A percentile compares a stretch with the other conserved stretches of the same genome.
Evolutionary conservation across 495 filamentous ascomycete genomes (phyloP).

Genomic region (Neurospora sp.): DNA sequence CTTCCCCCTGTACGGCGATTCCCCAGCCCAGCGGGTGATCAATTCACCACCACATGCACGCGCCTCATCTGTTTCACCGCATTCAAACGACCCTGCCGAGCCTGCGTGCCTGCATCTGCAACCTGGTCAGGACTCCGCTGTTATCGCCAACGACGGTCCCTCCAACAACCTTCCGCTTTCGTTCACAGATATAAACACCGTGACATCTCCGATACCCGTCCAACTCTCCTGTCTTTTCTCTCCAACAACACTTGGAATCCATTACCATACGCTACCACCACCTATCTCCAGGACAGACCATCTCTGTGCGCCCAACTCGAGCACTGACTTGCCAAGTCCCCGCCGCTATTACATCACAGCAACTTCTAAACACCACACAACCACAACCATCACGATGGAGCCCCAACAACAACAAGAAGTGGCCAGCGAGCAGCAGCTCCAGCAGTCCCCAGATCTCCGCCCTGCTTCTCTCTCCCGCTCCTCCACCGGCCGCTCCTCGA

Average conservation of each 20-base stretch:
- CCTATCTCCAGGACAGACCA: not conserved
- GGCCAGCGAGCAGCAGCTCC: not conserved
- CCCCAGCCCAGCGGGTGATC: not conserved
- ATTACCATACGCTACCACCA: not conserved
- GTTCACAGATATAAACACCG: not conserved
- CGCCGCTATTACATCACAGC: not conserved
- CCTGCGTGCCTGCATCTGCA: not conserved
- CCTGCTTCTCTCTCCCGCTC: slow-evolving; percentile 25
- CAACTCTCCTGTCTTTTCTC: not conserved
- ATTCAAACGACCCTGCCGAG: not conserved
- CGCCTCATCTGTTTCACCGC: not conserved
- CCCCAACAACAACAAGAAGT: not conserved
- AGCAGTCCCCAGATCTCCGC: slow-evolving; percentile 5
- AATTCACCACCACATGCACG: not conserved
- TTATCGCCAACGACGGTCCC: not conserved
- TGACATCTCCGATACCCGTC: not conserved
- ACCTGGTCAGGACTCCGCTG: not conserved
- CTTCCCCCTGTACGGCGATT: not conserved
- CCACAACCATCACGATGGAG: not conserved
- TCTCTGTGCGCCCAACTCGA: not conserved
- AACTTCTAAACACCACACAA: not conserved
- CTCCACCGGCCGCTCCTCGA: slow-evolving; percentile 20
- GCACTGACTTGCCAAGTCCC: not conserved
- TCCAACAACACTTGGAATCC: not conserved
- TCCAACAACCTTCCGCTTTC: not conserved